Percentiles rank a stretch among this genome's conserved stretches.
Evolutionary conservation across 169 alveolate species (phyloP).

Genomic region (Babesia sp.): DNA sequence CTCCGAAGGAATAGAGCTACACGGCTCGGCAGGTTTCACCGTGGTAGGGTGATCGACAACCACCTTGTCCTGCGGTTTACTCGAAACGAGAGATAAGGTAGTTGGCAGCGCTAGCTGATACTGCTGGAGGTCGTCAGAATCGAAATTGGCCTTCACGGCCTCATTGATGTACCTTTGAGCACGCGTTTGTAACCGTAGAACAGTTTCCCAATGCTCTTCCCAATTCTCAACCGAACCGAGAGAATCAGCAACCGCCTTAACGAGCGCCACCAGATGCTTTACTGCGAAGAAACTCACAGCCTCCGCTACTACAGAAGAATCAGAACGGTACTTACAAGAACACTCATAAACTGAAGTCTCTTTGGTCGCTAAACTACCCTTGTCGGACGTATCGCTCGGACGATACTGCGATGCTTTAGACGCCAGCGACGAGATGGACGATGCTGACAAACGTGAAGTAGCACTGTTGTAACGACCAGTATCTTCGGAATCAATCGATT

Average conservation of each 20-base stretch:
- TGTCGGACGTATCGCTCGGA: background rate
- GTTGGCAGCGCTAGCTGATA: slow-evolving; percentile 22
- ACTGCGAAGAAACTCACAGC: slow-evolving; percentile 58
- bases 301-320: slow-evolving; percentile 9
- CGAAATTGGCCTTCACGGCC: slow-evolving; percentile 45
- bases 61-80: background rate
- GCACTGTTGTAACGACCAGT: background rate
- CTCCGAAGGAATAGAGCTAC: background rate
- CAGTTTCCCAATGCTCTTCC: slow-evolving; percentile 3
- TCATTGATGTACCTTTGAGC: slow-evolving; percentile 50
- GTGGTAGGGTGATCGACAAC: background rate
- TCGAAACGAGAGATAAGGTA: background rate
- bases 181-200: slow-evolving; percentile 10
- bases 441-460: background rate
- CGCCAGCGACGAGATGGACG: background rate
- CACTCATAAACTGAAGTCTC: background rate
- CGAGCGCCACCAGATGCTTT: slow-evolving; percentile 32
- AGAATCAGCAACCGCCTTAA: slow-evolving; percentile 26
- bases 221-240: background rate
- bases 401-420: background rate
- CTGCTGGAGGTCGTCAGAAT: slow-evolving; percentile 29
- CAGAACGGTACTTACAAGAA: background rate
- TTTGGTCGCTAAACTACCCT: background rate
- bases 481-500: background rate
- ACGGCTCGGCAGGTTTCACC: background rate